Evolutionary conservation across 2,329 filamentous ascomycete species (phyloP), one percentile per base, ranked within the genome.

Genomic region (Allantophomopsis lycopodina): DNA sequence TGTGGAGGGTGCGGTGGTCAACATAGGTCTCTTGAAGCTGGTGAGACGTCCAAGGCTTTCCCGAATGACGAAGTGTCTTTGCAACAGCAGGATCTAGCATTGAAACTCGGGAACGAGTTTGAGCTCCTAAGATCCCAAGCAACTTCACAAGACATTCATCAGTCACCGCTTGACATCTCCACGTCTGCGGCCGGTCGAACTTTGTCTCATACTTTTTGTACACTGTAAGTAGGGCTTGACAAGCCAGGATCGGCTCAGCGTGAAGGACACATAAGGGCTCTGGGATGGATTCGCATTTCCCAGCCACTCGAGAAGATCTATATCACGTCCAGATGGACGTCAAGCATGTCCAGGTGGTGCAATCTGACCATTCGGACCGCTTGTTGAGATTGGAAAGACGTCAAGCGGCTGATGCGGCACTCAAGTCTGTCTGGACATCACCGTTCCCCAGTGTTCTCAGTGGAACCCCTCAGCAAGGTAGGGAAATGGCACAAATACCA

Each of bases 341-440:
- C 54, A 79, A 76, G 59, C 73, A 79, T 59, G 65, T 81, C 44
- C 76, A 81, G 50, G 65, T 71, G 54, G 64, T 73, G 44, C 76
- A 80, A 56, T 68, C 61, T 46, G 71, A 66, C 50, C 75, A 81
- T 59, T 66, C 70, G 42, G 77, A 81, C 47, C 64, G 77, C 54
- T 56, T 82, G 40, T 59, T 69, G 44, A 64, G 73, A 45, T 58
- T 82, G 38, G 77, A 82, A 56, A 77, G 76, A 51, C 74, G 76
- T 36, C 75, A 80, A 53, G 75, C 76, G 28, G 76, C 80, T 48
- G 75, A 81, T 60, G 72, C 73, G 37, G 70, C 73, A 23, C 61
- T 81, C 44, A 93, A 89, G 60, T 94, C 83, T 44, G 83, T 93
- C 41, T 98, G 91, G 91, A 76, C 82, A 47, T 94, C 88, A 41